Base-by-base conservation (phyloP, 2,329 filamentous ascomycete genomes). In the Hymenoscyphus fraxineus region DNA sequence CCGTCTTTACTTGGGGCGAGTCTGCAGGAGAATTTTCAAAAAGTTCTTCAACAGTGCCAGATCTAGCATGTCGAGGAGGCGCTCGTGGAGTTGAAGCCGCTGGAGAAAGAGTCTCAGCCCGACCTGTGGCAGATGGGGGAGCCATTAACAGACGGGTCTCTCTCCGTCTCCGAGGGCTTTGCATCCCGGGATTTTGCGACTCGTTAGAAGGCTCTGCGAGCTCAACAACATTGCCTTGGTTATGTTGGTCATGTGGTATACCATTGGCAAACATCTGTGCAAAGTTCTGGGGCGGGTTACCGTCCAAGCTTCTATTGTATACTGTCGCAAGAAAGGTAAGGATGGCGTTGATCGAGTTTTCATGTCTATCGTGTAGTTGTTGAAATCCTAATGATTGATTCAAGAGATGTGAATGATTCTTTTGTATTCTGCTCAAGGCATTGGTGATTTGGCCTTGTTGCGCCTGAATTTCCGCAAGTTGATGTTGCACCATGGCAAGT, bases 321-420 rank as follows among this genome's bases (percentile, higher is more conserved):
- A 99, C 94, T 13, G 96, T 98, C 57, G 94, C 95, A 22, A 99
- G 83, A 77, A 99, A 98, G 59, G 93, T 96, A 54, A 99, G 83
- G 67, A 99, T 98, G n/a, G 94, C 94, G 74, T 97, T 98, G 78
- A 99, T 98, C 0, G 94, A 97, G 75, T 94, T 97, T 75, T 99
- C 95, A 73, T 99, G 95, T n/a, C 95, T 88, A 71, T 94, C 93
- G 74, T 98, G 94, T 74, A 96, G 87, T 65, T 87, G 90, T 77
- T 98, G 93, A 75, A 97, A 97, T 64, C 91, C 88, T 56, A 91
- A 84, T 0, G 94, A 93, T 77, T 97, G 93, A 63, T 91, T 89
- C 73, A 93, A 96, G 38, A 97, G 84, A 67, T 94, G 88, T 66
- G 92, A 88, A 74, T 98, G 95, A 72, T 97, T 93, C 65, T 90